These are phyloP conservation scores for Cryptomeria japonica DNA, from an alignment of 75 land plant genomes.

Conservation along the genomic window DNA sequence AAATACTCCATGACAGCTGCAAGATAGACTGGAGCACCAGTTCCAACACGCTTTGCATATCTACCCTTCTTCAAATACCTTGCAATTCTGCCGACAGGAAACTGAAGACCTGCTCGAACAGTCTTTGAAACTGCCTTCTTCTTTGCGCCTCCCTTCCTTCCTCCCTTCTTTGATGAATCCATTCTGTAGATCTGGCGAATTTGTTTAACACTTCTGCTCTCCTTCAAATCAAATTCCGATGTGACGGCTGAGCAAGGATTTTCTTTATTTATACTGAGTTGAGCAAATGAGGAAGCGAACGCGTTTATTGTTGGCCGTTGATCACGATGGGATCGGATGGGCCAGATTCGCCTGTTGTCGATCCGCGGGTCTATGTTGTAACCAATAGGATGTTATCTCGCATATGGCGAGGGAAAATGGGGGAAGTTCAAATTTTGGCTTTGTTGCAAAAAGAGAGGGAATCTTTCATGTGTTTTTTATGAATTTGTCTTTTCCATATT, in stretches of 20 bases:
- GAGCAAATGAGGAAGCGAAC: background rate
- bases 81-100: constrained; percentile 32
- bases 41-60: constrained; percentile 32
- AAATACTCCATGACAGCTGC: constrained; percentile 15
- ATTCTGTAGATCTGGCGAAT: background rate
- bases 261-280: too few relatives aligned
- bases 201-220: too few relatives aligned
- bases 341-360: too few relatives aligned
- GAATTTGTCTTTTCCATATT: too few relatives aligned
- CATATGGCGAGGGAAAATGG: too few relatives aligned
- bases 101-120: constrained; percentile 7
- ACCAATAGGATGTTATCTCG: too few relatives aligned
- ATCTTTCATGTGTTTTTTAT: too few relatives aligned
- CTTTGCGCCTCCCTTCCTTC: constrained; percentile 26
- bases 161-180: constrained; percentile 6
- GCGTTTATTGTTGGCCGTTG: background rate
- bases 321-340: background rate
- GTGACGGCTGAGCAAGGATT: too few relatives aligned
- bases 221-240: too few relatives aligned
- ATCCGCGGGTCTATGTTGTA: too few relatives aligned
- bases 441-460: too few relatives aligned
- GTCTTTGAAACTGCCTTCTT: constrained; percentile 9
- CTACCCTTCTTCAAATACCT: constrained; percentile 49
- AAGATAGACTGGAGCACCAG: constrained; percentile 38
- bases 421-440: too few relatives aligned